Evolutionary conservation across 306 rosid genomes (phyloP), one percentile per base, ranked within the genome.

Genomic region (Ziziphus jujuba): DNA sequence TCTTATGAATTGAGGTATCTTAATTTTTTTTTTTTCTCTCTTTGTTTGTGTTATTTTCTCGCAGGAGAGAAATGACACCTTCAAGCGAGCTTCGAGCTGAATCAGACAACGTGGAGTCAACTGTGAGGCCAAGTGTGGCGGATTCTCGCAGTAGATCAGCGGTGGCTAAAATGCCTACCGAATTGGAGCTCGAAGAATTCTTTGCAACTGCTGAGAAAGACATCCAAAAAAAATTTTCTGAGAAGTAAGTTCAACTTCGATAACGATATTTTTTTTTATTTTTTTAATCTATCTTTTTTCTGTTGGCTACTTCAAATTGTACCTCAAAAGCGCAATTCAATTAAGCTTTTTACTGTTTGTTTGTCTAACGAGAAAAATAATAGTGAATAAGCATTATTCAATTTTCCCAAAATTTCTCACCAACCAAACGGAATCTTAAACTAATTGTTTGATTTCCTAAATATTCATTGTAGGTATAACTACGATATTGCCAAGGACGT

Each of bases 141-240:
- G 65, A 79, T 67, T 83, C 95, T 64, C 63, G 54, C 59, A 47
- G 77, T 50, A 23, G 40, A 21, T 62, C 87, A 53, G 31, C 65
- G 38, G 63, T 49, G n/a, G 73, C 28, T 63, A 86, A 80, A 65
- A 82, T 74, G 87, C 90, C 98, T 7, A 54, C 86, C 22, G 85
- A 77, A n/a, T 59, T 52, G 47, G 97, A 88, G 72, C 83, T 93
- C 2, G 95, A 90, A 47, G 99, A 85, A 58, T 93, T 93, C 86
- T 93, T 93, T 59, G 60, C 77, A 9, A 35, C 82, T 31, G 87
- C 90, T 0, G 96, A 93, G 87, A 87, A 83, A 68, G 79, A 88
- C 54, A 69, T 82, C 58, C 87, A 85, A 66, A 80, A 77, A 81
- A 67, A 72, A 25, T 90, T 93, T 64, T 34, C 56, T 33, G 80